Conservation (phyloP, 202 grass and related monocot species). For the Miscanthus sacchariflorus region DNA sequence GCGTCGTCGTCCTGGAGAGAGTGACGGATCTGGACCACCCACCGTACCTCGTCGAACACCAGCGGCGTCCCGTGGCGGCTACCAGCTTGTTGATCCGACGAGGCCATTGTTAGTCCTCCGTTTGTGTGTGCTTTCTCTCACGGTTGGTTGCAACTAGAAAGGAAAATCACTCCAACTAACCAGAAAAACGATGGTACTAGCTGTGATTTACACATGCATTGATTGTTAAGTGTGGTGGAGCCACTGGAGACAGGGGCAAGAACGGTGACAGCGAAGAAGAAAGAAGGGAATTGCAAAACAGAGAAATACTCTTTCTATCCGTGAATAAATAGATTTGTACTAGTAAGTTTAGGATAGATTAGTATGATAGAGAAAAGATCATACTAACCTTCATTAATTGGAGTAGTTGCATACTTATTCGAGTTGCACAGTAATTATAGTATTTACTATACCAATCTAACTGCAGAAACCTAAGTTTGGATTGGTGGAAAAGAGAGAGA, state of each 20-base stretch:
- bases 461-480: too few species aligned
- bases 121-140: background rate
- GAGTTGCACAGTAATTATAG: too few species aligned
- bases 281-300: too few species aligned
- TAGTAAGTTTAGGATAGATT: too few species aligned
- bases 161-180: background rate
- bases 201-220: background rate
- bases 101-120: slow-evolving; percentile 18
- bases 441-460: too few species aligned
- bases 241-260: background rate
- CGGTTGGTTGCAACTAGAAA: background rate
- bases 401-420: too few species aligned
- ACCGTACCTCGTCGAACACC: slow-evolving; percentile 74
- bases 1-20: slow-evolving; percentile 65
- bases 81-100: slow-evolving; percentile 38
- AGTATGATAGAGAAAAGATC: too few species aligned
- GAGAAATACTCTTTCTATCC: too few species aligned
- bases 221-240: background rate
- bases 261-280: background rate
- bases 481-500: too few species aligned
- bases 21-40: slow-evolving; percentile 74
- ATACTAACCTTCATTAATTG: too few species aligned
- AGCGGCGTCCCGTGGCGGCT: slow-evolving; percentile 12
- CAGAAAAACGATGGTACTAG: background rate
- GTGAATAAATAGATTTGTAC: too few species aligned